Base-by-base conservation (phyloP, 139 green algal species). In the Edaphochlamys debaryana region DNA sequence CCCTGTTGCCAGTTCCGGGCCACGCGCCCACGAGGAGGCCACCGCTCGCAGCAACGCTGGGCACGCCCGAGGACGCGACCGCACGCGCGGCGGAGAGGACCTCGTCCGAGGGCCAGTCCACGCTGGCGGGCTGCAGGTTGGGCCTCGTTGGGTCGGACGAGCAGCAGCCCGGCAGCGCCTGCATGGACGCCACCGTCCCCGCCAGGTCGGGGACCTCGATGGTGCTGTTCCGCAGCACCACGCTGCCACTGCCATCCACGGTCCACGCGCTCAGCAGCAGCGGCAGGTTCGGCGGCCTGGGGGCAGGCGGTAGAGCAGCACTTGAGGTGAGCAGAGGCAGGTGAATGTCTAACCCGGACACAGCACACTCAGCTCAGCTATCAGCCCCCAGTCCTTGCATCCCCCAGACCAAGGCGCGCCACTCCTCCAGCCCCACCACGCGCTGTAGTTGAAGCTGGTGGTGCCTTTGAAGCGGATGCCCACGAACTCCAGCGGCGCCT, bases 371-470 rank as follows among this genome's bases (percentile, higher is more conserved):
- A n/a, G n/a, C n/a, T n/a, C n/a, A n/a, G n/a, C n/a, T n/a, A n/a
- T n/a, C n/a, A n/a, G n/a, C n/a, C n/a, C n/a, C n/a, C n/a, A n/a
- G n/a, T n/a, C n/a, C n/a, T n/a, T n/a, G n/a, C n/a, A n/a, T n/a
- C n/a, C n/a, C n/a, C n/a, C n/a, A n/a, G n/a, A n/a, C n/a, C n/a
- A n/a, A n/a, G n/a, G n/a, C n/a, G n/a, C n/a, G n/a, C n/a, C n/a
- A n/a, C n/a, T n/a, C n/a, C n/a, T n/a, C n/a, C n/a, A n/a, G n/a
- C n/a, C n/a, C n/a, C n/a, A n/a, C 75, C 75, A 81, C 29, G 41
- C 19, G 30, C 40, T 72, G 75, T 37, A 81, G 75, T 81, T 81
- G 41, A 60, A 64, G 17, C 40, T 6, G 30, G 40, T 58, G 22
- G 60, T 63, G 60, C 30, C 60, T 6, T 38, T 52, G 58, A 81